A percentile compares a stretch with the other conserved stretches of the same genome.
phyloP scores from a whole-genome alignment of 331 rosid genomes.

The Dryas integrifolia region DNA sequence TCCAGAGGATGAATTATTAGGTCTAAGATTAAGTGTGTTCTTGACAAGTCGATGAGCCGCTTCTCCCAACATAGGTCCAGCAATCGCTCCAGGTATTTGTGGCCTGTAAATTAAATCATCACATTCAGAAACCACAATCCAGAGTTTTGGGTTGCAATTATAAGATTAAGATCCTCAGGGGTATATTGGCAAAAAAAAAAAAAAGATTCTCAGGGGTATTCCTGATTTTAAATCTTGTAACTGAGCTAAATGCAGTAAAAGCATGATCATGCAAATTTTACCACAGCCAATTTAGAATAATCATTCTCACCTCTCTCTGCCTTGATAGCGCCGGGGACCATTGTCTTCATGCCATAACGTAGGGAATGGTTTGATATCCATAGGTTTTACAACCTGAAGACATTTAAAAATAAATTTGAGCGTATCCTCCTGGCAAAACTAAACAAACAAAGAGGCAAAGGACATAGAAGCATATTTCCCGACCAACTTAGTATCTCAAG shows the following conservation, averaged over 20 bases:
- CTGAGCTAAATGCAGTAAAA: neutral
- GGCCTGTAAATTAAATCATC: slow-evolving; percentile 52
- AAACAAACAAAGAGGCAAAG: neutral
- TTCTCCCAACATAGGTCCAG: slow-evolving; percentile 82
- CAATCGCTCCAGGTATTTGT: slow-evolving; percentile 78
- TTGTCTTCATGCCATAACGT: slow-evolving; percentile 93
- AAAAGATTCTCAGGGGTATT: neutral
- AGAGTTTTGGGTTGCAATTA: neutral
- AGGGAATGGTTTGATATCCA: slow-evolving; percentile 79
- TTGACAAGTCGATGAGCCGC: slow-evolving; percentile 95
- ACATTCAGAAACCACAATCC: slow-evolving; percentile 16
- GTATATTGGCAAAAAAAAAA: too few species aligned
- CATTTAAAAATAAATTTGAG: slow-evolving; percentile 4
- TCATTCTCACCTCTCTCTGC: slow-evolving; percentile 75
- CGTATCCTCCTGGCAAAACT: too few species aligned
- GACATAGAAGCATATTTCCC: neutral
- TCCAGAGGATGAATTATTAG: slow-evolving; percentile 50
- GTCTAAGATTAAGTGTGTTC: slow-evolving; percentile 64
- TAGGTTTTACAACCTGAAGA: slow-evolving; percentile 67
- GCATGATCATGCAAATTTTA: neutral
- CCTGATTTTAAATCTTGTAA: neutral
- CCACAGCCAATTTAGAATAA: slow-evolving; percentile 16
- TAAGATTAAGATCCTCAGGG: neutral
- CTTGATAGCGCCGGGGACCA: slow-evolving; percentile 58
- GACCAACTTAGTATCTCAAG: neutral